A percentile compares a stretch with the other conserved stretches of the same genome.
Conservation (phyloP, 495 filamentous ascomycete species). For the Cercophora sp. region DNA sequence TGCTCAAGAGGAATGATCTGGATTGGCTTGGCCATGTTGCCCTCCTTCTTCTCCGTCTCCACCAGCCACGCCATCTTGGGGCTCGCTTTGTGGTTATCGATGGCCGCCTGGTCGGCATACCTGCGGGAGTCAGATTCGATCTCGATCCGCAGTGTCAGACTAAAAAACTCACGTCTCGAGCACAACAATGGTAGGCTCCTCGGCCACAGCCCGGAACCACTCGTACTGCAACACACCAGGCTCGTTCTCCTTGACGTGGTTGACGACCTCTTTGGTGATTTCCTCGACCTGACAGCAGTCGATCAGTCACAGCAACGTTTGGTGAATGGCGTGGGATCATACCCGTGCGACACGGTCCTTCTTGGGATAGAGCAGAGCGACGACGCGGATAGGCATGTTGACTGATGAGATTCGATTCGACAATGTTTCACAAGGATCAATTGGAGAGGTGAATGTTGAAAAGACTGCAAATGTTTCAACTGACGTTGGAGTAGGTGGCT, state of each 20-base stretch:
- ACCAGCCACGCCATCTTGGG: constrained; percentile 18
- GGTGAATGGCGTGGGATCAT: neutral
- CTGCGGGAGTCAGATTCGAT: constrained; percentile 4
- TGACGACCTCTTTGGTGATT: constrained; percentile 11
- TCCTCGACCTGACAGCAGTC: constrained; percentile 15
- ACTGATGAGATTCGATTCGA: too few species aligned
- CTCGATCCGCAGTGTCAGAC: neutral
- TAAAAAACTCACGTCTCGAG: constrained; percentile 21
- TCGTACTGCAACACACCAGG: constrained; percentile 24
- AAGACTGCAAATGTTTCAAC: too few species aligned
- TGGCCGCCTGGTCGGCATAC: constrained; percentile 21
- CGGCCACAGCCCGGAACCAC: constrained; percentile 16
- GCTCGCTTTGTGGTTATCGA: constrained; percentile 18
- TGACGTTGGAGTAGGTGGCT: too few species aligned
- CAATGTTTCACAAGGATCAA: too few species aligned
- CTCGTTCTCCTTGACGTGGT: constrained; percentile 22
- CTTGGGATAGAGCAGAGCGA: constrained; percentile 24
- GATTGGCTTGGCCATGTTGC: constrained; percentile 13
- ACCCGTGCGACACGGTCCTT: constrained; percentile 22
- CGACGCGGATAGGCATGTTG: constrained; percentile 16
- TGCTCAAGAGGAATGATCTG: constrained; percentile 15
- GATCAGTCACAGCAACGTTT: neutral
- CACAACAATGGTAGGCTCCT: constrained; percentile 19
- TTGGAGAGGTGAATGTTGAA: too few species aligned
- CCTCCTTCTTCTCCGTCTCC: constrained; percentile 16